Conservation (phyloP, 2,329 filamentous ascomycete species). For the Bisporella sp. region DNA sequence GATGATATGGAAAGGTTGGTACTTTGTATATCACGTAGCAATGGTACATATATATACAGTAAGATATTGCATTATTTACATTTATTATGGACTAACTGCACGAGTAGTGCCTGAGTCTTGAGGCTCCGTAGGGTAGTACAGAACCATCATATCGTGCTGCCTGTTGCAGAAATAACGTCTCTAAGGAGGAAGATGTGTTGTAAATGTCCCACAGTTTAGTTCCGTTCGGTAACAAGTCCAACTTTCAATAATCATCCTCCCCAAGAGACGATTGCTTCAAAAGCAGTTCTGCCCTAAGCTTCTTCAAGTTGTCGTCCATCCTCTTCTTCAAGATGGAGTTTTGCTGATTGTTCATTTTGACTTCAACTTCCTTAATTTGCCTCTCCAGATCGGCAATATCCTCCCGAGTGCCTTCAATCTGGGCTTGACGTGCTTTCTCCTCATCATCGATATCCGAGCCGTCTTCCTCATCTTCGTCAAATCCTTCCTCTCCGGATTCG, state of each 20-base stretch:
- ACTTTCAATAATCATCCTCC: conserved; percentile 18
- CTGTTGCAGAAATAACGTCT: too few species aligned
- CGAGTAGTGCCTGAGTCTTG: background rate
- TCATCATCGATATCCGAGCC: conserved; percentile 43
- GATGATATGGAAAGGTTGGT: too few species aligned
- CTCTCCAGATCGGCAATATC: conserved; percentile 49
- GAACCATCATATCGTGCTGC: too few species aligned
- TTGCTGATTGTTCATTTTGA: conserved; percentile 34
- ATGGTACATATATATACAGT: too few species aligned
- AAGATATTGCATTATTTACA: too few species aligned
- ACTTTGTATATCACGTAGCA: too few species aligned
- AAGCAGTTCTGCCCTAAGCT: conserved; percentile 44
- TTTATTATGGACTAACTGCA: background rate
- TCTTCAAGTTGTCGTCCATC: conserved; percentile 40
- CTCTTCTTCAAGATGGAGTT: conserved; percentile 43
- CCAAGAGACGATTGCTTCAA: conserved; percentile 40
- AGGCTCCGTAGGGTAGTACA: background rate
- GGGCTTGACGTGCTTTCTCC: conserved; percentile 38
- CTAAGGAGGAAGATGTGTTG: too few species aligned
- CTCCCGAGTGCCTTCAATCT: conserved; percentile 39
- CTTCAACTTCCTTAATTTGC: conserved; percentile 37
- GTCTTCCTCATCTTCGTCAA: conserved; percentile 38
- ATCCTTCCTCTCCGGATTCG: conserved; percentile 36
- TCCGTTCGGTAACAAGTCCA: background rate
- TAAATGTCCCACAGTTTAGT: too few species aligned